Evolutionary conservation across 768 basidiomycete species (phyloP).

Genomic region (Suillus sp.): DNA sequence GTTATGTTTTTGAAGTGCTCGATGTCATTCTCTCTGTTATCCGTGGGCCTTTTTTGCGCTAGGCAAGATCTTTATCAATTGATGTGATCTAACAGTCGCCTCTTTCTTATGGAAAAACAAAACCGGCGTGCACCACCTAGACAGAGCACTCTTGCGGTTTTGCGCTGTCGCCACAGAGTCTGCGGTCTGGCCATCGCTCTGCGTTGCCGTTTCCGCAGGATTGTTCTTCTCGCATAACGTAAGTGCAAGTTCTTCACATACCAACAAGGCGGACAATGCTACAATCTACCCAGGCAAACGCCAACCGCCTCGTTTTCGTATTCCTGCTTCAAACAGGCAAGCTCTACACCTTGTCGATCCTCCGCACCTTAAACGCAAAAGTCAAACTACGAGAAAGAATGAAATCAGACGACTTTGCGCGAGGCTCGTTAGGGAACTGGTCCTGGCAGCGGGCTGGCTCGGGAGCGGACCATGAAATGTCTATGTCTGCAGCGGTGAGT

Average conservation of each 20-base stretch:
- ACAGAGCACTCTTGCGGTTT: constrained; percentile 42
- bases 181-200: constrained; percentile 37
- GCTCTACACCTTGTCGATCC: constrained; percentile 37
- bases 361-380: constrained; percentile 35
- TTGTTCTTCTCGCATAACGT: constrained; percentile 38
- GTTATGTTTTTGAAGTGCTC: constrained; percentile 32
- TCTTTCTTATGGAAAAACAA: constrained; percentile 43
- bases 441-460: constrained; percentile 31
- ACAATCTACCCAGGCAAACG: constrained; percentile 20
- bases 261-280: neutral
- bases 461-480: neutral
- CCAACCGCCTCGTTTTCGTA: constrained; percentile 47
- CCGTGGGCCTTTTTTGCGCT: constrained; percentile 28
- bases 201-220: constrained; percentile 33
- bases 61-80: neutral
- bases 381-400: constrained; percentile 33
- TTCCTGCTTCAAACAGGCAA: constrained; percentile 54
- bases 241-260: constrained; percentile 15
- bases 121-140: constrained; percentile 35
- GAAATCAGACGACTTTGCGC: constrained; percentile 42
- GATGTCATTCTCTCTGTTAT: constrained; percentile 43
- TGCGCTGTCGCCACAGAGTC: constrained; percentile 43
- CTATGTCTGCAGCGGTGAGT: neutral
- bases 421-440: constrained; percentile 43
- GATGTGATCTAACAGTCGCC: constrained; percentile 34